Conservation (phyloP, 225 moss, liverwort and hornwort genomes). For the Straminergon stramineum region DNA sequence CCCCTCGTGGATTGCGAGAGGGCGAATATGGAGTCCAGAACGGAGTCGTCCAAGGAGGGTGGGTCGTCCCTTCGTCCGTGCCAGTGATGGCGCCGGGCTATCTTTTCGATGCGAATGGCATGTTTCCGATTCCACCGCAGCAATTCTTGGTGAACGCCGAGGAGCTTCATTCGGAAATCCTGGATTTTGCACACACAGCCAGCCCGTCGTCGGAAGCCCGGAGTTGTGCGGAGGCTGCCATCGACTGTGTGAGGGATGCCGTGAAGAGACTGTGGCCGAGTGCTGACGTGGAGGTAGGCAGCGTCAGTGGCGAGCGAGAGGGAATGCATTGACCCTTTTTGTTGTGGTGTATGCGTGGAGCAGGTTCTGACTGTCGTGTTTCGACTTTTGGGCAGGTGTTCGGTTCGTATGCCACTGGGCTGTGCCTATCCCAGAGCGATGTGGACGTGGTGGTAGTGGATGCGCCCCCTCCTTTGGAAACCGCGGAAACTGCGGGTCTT, state of each 20-base stretch:
- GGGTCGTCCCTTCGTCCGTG: slow-evolving; percentile 43
- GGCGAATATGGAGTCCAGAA: slow-evolving; percentile 52
- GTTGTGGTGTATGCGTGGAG: neutral
- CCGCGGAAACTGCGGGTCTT: slow-evolving; percentile 30
- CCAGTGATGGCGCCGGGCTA: slow-evolving; percentile 42
- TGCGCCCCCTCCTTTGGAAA: slow-evolving; percentile 70
- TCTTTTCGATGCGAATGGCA: slow-evolving; percentile 45
- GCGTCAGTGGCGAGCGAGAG: neutral
- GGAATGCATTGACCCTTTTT: neutral
- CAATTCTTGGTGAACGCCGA: slow-evolving; percentile 65
- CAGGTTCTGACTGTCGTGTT: neutral
- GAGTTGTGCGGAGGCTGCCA: slow-evolving; percentile 78
- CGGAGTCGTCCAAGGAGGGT: slow-evolving; percentile 50
- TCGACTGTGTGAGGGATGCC: slow-evolving; percentile 76
- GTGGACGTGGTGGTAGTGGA: slow-evolving; percentile 97
- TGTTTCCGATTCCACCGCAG: slow-evolving; percentile 54
- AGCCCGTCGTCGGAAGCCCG: slow-evolving; percentile 78
- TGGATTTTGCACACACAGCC: slow-evolving; percentile 74
- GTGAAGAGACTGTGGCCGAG: slow-evolving; percentile 82
- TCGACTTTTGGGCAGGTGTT: slow-evolving; percentile 52
- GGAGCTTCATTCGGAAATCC: slow-evolving; percentile 65
- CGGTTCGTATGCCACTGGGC: slow-evolving; percentile 91
- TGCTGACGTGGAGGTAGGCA: slow-evolving; percentile 88
- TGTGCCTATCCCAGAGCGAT: slow-evolving; percentile 90
- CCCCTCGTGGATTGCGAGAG: slow-evolving; percentile 48